phyloP scores from a whole-genome alignment of 352 stramenopile genomes.

The Pythium insidiosum region DNA sequence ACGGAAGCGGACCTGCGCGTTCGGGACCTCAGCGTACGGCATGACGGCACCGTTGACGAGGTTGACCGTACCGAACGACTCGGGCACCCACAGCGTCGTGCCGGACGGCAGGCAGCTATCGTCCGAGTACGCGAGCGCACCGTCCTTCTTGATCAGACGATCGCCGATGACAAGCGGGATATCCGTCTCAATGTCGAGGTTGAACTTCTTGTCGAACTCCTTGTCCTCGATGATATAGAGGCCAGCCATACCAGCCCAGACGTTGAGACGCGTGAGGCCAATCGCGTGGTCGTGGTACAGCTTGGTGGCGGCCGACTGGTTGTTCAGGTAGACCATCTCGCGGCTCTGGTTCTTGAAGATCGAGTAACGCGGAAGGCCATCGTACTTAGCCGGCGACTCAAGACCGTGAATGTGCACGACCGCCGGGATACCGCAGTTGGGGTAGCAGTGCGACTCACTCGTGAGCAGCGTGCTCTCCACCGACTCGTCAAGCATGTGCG shows the following conservation, averaged over 20 bases:
- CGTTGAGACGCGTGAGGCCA: conserved; percentile 54
- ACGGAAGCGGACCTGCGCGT: conserved; percentile 51
- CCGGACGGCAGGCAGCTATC: conserved; percentile 37
- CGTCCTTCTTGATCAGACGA: conserved; percentile 36
- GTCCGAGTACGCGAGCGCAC: conserved; percentile 57
- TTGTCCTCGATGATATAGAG: conserved; percentile 54
- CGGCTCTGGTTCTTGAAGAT: conserved; percentile 66
- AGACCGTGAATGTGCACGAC: conserved; percentile 61
- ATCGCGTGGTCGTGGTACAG: conserved; percentile 72
- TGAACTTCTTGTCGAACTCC: conserved; percentile 31
- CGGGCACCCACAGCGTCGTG: conserved; percentile 44
- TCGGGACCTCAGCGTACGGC: conserved; percentile 53
- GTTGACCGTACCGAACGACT: conserved; percentile 57
- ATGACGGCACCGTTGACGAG: conserved; percentile 62
- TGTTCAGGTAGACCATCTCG: conserved; percentile 52
- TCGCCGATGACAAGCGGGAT: conserved; percentile 50
- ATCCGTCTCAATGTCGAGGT: conserved; percentile 47
- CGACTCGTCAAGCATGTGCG: conserved; percentile 39
- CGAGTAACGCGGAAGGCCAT: conserved; percentile 41
- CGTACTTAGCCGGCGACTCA: conserved; percentile 52
- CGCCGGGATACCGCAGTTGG: conserved; percentile 50
- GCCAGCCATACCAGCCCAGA: conserved; percentile 51
- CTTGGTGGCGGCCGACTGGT: conserved; percentile 57
- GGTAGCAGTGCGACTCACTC: conserved; percentile 49
- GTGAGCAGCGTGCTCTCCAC: conserved; percentile 35